Evolutionary conservation across 805 yeast genomes (phyloP).

Genomic region (Metschnikowia lochheadii): DNA sequence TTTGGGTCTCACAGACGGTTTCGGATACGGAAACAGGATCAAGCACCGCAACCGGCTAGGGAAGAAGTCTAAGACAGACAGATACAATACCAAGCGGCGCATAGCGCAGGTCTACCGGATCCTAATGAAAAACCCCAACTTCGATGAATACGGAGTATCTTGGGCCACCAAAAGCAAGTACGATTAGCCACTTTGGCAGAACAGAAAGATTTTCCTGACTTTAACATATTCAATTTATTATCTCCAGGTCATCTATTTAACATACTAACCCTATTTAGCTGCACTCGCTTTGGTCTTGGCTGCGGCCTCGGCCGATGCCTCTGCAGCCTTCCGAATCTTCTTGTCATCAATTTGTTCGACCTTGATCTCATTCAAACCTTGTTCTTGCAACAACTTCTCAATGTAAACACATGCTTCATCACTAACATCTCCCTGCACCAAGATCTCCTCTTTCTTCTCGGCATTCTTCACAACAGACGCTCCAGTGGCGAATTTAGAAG

Average conservation of each 20-base stretch:
- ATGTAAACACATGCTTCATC: constrained; percentile 84
- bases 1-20: constrained; percentile 20
- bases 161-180: constrained; percentile 19
- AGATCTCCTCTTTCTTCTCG: constrained; percentile 87
- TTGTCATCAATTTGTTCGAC: constrained; percentile 86
- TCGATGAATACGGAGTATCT: constrained; percentile 17
- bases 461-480: constrained; percentile 86
- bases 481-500: constrained; percentile 94
- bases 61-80: constrained; percentile 16
- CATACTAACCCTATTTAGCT: neutral
- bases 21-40: constrained; percentile 20
- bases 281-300: constrained; percentile 1
- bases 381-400: constrained; percentile 65
- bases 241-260: neutral
- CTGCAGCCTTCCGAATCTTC: constrained; percentile 51
- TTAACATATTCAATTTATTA: neutral
- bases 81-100: constrained; percentile 20
- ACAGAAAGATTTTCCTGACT: neutral
- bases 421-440: constrained; percentile 92
- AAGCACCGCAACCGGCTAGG: constrained; percentile 20
- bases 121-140: constrained; percentile 14
- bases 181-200: constrained; percentile 5
- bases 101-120: constrained; percentile 19
- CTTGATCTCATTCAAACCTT: constrained; percentile 78
- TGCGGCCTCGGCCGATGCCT: constrained; percentile 16